Evolutionary conservation across 371 early-diverging fungal species (phyloP), one percentile per base, ranked within the genome.

Genomic region (Syncephalastrum contaminatum): DNA sequence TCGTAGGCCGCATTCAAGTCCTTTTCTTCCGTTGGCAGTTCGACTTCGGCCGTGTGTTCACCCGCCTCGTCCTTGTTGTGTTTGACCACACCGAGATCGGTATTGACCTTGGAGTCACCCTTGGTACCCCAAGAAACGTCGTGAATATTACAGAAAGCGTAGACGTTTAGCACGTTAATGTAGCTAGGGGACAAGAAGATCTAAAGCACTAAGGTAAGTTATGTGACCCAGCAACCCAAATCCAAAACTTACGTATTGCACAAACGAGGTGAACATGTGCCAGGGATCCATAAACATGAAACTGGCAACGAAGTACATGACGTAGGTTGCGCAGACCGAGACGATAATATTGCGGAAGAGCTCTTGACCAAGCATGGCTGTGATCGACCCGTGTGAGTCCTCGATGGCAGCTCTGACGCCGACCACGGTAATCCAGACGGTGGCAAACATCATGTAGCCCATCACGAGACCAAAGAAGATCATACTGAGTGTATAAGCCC

Each of bases 81-180:
- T 65, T 82, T 83, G 62, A 84, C 88, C 2, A 81, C 80, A 55
- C 88, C 89, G 43, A 88, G 71, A 70, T 84, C 82, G 18, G 74
- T 80, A 20, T 70, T 65, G 14, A 80, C 70, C 41, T 63, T 67
- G 54, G 80, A 87, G 60, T 88, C 94, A 60, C 95, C 95, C 77
- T 95, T 95, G 24, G 96, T 96, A 44, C 96, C 96, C 96, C 96
- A 96, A 3, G 91, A 82, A 19, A 88, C 84, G 65, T 88, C 88
- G 62, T 83, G 85, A 1, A 79, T 84, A 60, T 88, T 88, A 65
- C 86, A 86, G 66, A 85, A 86, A 2, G 88, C 86, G 48, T 88
- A 88, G 22, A 85, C 79, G 54, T 81, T 84, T 39, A 88, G 66
- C 30, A 86, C 73, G 58, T 85, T 85, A 61, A 73, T 77, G 58